Conservation (phyloP, 2,329 filamentous ascomycete genomes). For the Salinomyces thailandicus region DNA sequence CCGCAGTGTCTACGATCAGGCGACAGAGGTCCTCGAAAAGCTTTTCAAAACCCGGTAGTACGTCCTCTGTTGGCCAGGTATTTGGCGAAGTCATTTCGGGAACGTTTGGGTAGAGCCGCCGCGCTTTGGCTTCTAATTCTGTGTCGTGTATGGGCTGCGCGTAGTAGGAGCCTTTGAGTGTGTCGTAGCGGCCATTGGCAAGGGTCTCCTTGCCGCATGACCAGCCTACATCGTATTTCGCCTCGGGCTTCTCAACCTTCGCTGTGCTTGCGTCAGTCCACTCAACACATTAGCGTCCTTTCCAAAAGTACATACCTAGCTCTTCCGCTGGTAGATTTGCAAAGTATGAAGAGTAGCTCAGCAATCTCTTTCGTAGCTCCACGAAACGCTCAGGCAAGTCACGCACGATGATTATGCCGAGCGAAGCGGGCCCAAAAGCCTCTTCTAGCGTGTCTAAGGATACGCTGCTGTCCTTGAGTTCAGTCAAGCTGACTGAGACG, state of each 20-base stretch:
- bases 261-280: conserved; percentile 16
- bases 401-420: conserved; percentile 89
- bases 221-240: conserved; percentile 60
- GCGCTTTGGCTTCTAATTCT: conserved; percentile 48
- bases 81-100: conserved; percentile 85
- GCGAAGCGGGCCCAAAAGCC: conserved; percentile 80
- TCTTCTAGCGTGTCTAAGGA: conserved; percentile 58
- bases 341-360: conserved; percentile 83
- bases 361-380: conserved; percentile 58
- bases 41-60: conserved; percentile 64
- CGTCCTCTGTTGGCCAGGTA: conserved; percentile 64
- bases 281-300: neutral
- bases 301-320: conserved; percentile 45
- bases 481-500: conserved; percentile 38
- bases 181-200: conserved; percentile 66
- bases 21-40: conserved; percentile 66
- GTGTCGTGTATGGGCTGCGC: conserved; percentile 56
- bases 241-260: conserved; percentile 39
- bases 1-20: conserved; percentile 81
- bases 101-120: conserved; percentile 52
- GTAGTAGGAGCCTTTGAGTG: conserved; percentile 73
- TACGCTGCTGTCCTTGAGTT: conserved; percentile 40
- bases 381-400: conserved; percentile 65
- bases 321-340: conserved; percentile 64
- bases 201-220: conserved; percentile 73